phyloP scores from a whole-genome alignment of 140 eudicot genomes.

The Erigeron philadelphicus region DNA sequence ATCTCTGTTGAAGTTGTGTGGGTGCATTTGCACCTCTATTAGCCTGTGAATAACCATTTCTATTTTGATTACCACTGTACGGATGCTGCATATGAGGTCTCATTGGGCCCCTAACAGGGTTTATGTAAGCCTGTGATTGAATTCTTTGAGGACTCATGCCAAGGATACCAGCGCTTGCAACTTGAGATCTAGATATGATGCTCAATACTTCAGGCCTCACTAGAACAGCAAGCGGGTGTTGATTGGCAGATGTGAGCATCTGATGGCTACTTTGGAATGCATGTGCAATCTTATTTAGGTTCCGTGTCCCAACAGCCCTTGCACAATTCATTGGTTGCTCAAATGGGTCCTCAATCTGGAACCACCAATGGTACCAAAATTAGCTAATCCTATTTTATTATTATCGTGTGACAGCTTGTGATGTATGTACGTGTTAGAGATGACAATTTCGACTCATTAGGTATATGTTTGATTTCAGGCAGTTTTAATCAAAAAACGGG shows the following conservation, averaged over 20 bases:
- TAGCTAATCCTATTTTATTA: background rate
- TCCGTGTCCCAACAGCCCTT: constrained; percentile 47
- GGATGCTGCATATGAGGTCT: constrained; percentile 20
- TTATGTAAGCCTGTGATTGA: constrained; percentile 22
- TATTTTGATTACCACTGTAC: constrained; percentile 11
- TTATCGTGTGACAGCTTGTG: background rate
- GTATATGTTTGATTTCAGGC: background rate
- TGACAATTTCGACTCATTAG: background rate
- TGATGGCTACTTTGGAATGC: constrained; percentile 43
- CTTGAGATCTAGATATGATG: constrained; percentile 35
- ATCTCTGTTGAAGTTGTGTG: constrained; percentile 26
- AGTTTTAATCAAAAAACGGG: background rate
- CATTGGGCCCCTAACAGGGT: constrained; percentile 21
- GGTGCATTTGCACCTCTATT: constrained; percentile 24
- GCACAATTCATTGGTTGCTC: constrained; percentile 79
- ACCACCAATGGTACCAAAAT: constrained; percentile 9
- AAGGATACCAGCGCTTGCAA: constrained; percentile 13
- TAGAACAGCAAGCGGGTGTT: constrained; percentile 35
- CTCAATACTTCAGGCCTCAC: constrained; percentile 45
- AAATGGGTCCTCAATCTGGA: constrained; percentile 81
- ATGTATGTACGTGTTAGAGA: background rate
- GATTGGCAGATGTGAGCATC: constrained; percentile 33
- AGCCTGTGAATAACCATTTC: constrained; percentile 29
- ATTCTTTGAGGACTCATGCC: constrained; percentile 19
- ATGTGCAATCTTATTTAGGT: constrained; percentile 40